Base-by-base conservation (phyloP, 805 yeast species). In the Saturnispora sekii region DNA sequence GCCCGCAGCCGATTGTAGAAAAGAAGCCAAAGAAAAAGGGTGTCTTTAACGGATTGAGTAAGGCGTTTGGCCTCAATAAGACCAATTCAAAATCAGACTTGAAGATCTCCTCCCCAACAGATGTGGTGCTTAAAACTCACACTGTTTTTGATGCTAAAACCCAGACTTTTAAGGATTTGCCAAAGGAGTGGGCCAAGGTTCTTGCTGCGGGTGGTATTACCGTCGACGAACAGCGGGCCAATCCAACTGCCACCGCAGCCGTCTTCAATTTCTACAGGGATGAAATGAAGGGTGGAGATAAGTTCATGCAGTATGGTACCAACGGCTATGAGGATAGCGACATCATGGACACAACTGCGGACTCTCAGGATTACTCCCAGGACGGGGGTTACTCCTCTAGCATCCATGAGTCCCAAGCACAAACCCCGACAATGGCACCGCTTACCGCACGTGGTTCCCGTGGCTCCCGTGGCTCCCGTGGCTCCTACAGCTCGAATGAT, bases 101-200 rank as follows among this genome's bases (percentile, higher is more conserved):
- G 34, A 78, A 78, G 52, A 93, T 90, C 41, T 84, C 95, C n/a
- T 81, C 87, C 0, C 98, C 98, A 0, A 87, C 82, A 61, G 87
- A 86, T 56, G 83, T 93, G 14, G 81, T 85, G 57, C 96, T 89
- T 58, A 82, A 87, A 32, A 87, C 93, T 14, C 97, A 93, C 57
- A 97, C 93, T 9, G 96, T 95, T 18, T 81, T 85, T 41, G 96
- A 90, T 61, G 72, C 79, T 4, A 76, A 74, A 50, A 76, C 87
- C 16, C 96, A 96, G 10, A 83, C 84, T 37, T 90, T 83, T 60
- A 86, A 93, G 1, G 97, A 97, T 2, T 68, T 93, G 36, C 98
- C 98, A 0, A 81, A 77, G 28, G 95, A 87, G 56, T 93, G 98
- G 98, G 87, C 87, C 50, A 74, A 77, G 50, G 69, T 89, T 32